These are phyloP conservation scores for Penicillium subrubescens DNA, from an alignment of 495 filamentous ascomycete species.

Conservation along the genomic window DNA sequence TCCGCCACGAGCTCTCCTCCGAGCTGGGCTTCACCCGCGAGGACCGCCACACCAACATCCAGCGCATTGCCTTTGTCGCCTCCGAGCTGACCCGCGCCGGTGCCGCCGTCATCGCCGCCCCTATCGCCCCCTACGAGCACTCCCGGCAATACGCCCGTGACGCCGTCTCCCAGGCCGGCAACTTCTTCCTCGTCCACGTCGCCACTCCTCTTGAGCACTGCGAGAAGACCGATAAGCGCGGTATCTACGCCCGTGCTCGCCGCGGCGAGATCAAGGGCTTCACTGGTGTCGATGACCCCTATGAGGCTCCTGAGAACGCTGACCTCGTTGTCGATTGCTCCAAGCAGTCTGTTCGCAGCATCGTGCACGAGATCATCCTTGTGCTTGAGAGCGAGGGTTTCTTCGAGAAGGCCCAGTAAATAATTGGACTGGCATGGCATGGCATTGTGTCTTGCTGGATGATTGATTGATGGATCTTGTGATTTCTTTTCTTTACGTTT, in stretches of 20 bases:
- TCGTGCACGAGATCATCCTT: constrained; percentile 95
- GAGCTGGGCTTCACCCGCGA: constrained; percentile 94
- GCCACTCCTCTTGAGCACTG: constrained; percentile 88
- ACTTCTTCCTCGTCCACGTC: constrained; percentile 94
- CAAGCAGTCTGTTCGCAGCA: constrained; percentile 85
- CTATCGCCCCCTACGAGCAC: constrained; percentile 91
- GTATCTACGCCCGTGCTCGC: constrained; percentile 84
- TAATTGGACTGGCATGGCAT: neutral
- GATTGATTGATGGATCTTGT: constrained; percentile 3
- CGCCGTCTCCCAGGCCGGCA: constrained; percentile 80
- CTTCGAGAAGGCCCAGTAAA: constrained; percentile 41
- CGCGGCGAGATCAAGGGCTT: constrained; percentile 95
- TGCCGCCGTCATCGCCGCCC: constrained; percentile 93
- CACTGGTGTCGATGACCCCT: constrained; percentile 97
- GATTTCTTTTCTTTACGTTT: constrained; percentile 20
- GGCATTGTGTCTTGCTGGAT: neutral
- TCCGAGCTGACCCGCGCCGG: constrained; percentile 90
- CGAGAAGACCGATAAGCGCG: constrained; percentile 93
- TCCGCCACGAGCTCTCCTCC: constrained; percentile 87
- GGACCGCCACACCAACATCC: constrained; percentile 94
- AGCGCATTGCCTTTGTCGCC: constrained; percentile 94
- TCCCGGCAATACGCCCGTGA: constrained; percentile 76
- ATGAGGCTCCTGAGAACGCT: constrained; percentile 81
- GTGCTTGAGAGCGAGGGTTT: constrained; percentile 89
- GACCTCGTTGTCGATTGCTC: constrained; percentile 82